Evolutionary conservation across 768 basidiomycete species (phyloP).

Genomic region (Boletus rubroflammeus): DNA sequence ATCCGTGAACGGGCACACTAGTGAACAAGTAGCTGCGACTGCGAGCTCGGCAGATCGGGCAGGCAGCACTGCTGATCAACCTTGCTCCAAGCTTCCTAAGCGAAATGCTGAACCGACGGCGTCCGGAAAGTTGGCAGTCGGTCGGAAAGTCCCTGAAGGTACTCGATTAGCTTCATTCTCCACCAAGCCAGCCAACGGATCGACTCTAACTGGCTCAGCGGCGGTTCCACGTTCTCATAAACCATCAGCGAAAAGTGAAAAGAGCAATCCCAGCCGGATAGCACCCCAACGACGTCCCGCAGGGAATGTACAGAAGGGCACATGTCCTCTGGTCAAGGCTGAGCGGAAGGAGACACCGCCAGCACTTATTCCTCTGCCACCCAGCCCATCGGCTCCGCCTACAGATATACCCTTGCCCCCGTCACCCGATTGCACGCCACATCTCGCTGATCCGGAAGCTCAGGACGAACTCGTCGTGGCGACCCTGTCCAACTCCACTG

Average conservation of each 20-base stretch:
- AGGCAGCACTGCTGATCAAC: not conserved
- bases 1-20: not conserved
- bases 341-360: constrained; percentile 16
- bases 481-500: not conserved
- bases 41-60: not conserved
- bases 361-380: constrained; percentile 17
- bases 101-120: not conserved
- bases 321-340: constrained; percentile 12
- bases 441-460: not conserved
- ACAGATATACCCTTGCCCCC: constrained; percentile 18
- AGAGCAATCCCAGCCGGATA: not conserved
- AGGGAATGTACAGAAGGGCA: constrained; percentile 4
- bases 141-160: constrained; percentile 10
- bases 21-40: constrained; percentile 1
- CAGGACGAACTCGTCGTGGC: constrained; percentile 1
- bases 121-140: constrained; percentile 1
- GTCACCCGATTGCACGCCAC: constrained; percentile 14
- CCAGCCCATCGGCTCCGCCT: constrained; percentile 20
- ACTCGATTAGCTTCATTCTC: constrained; percentile 3
- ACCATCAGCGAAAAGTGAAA: constrained; percentile 7
- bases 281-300: constrained; percentile 9
- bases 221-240: constrained; percentile 11
- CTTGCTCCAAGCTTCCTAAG: constrained; percentile 9
- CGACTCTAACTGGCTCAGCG: not conserved
- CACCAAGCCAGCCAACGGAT: constrained; percentile 7